Base-by-base conservation (phyloP, 495 filamentous ascomycete species). In the Daldinia vernicosa region DNA sequence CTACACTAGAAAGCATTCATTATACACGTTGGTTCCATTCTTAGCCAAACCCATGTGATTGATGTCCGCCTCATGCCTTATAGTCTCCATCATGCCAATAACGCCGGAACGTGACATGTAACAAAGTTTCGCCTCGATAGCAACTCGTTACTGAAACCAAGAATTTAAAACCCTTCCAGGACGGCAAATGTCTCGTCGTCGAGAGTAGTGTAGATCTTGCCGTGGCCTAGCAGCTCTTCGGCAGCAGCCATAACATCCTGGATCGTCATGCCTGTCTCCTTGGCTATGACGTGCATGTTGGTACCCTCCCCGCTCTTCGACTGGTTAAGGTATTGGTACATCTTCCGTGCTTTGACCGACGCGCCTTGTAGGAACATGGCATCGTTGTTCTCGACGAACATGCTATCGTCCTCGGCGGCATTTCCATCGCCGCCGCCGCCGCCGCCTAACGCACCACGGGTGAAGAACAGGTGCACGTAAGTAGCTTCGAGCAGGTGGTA, bases 401-500 rank as follows among this genome's bases (percentile, higher is more conserved):
- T 84, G 59, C 79, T 81, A 56, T 87, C 85, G 66, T 74, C 82
- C 79, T 84, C 55, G 74, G 73, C 15, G 8, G 63, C 63, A 30
- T 71, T 67, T 8, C 80, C 80, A 74, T 80, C 82, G n/a, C 75
- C 81, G 17, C 56, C 74, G 26, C 24, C 63, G 4, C 37, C 43
- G 15, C 37, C 68, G 69, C 80, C 71, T 68, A 75, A 8, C 50
- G 64, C 73, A 62, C 94, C 95, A n/a, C 88, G 84, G n/a, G 90
- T 91, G 76, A 93, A 90, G 81, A 91, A 90, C 43, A 99, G 80
- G 79, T 98, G 95, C 45, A 94, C 89, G 57, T 89, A 91, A 1
- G 92, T 91, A 6, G 94, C 92, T 78, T 98, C 94, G 6, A 99
- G 87, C 57, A 98, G 74, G 79, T 98, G 95, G 75, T 89, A 93